Evolutionary conservation across 202 grass and related monocot species (phyloP).

Genomic region (Zizania palustris): DNA sequence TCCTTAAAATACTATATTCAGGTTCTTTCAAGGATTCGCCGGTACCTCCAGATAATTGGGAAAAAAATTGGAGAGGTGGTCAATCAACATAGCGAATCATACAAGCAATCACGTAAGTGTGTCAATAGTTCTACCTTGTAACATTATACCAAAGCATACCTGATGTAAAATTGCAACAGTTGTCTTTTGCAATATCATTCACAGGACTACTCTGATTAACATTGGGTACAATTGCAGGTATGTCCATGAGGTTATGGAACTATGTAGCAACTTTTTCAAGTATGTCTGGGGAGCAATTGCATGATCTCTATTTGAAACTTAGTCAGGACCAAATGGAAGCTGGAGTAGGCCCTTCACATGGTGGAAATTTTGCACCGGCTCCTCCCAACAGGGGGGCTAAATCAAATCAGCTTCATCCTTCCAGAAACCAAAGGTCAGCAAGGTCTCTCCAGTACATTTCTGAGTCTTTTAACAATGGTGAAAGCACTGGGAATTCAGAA

Average conservation of each 20-base stretch:
- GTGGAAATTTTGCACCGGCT: conserved; percentile 53
- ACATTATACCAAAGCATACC: not conserved
- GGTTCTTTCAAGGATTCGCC: conserved; percentile 97
- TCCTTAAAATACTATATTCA: conserved; percentile 47
- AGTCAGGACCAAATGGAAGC: conserved; percentile 83
- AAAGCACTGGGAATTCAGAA: conserved; percentile 77
- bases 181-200: conserved; percentile 29
- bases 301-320: conserved; percentile 88
- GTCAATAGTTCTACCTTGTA: not conserved
- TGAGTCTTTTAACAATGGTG: conserved; percentile 62
- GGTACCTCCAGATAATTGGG: conserved; percentile 93
- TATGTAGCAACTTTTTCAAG: conserved; percentile 96
- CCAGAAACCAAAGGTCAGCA: conserved; percentile 73
- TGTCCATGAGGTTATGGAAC: conserved; percentile 95
- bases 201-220: not conserved
- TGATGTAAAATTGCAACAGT: not conserved
- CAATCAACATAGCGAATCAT: conserved; percentile 80
- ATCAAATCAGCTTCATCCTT: conserved; percentile 64
- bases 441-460: conserved; percentile 65
- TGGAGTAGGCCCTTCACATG: conserved; percentile 79
- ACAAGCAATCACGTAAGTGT: conserved; percentile 86
- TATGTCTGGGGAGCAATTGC: conserved; percentile 82
- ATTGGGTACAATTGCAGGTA: conserved; percentile 59
- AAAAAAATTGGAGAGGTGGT: conserved; percentile 87
- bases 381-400: conserved; percentile 44